These are phyloP conservation scores for Fusarium gaditjirri DNA, from an alignment of 2,329 filamentous ascomycete genomes.

Conservation along the genomic window DNA sequence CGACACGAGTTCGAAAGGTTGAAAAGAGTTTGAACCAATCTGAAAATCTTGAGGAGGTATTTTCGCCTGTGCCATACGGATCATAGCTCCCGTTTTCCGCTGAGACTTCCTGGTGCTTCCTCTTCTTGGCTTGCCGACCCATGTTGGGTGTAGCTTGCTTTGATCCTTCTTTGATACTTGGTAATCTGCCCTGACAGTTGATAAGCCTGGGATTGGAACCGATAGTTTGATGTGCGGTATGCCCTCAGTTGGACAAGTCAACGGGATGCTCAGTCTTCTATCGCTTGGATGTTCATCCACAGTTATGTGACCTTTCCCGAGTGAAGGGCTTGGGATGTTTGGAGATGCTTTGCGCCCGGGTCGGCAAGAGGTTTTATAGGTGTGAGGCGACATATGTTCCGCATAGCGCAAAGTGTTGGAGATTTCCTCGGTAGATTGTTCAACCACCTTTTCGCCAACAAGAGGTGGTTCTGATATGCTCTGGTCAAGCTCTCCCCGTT, in stretches of 20 bases:
- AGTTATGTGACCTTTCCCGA: not conserved
- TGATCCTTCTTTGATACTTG: not conserved
- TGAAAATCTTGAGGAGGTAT: not conserved
- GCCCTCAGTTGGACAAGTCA: not conserved
- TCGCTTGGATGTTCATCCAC: not conserved
- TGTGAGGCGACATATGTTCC: not conserved
- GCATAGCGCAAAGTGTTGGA: not conserved
- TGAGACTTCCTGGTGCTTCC: not conserved
- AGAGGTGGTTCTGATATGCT: not conserved
- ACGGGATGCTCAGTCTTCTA: conserved; percentile 20
- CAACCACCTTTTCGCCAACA: not conserved
- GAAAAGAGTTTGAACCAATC: not conserved
- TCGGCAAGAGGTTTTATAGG: conserved; percentile 1
- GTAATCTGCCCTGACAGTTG: not conserved
- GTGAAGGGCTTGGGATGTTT: not conserved
- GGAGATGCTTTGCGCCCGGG: not conserved
- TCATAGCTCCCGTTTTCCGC: not conserved
- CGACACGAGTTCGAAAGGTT: not conserved
- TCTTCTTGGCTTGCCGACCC: conserved; percentile 5
- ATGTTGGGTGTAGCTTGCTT: conserved; percentile 9
- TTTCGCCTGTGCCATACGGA: not conserved
- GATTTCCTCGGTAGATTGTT: not conserved
- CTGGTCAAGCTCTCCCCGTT: not conserved
- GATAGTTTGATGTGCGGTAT: conserved; percentile 24
- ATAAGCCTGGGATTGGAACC: conserved; percentile 4